Evolutionary conservation across 352 stramenopile genomes (phyloP).

Genomic region (Phytophthora syringae): DNA sequence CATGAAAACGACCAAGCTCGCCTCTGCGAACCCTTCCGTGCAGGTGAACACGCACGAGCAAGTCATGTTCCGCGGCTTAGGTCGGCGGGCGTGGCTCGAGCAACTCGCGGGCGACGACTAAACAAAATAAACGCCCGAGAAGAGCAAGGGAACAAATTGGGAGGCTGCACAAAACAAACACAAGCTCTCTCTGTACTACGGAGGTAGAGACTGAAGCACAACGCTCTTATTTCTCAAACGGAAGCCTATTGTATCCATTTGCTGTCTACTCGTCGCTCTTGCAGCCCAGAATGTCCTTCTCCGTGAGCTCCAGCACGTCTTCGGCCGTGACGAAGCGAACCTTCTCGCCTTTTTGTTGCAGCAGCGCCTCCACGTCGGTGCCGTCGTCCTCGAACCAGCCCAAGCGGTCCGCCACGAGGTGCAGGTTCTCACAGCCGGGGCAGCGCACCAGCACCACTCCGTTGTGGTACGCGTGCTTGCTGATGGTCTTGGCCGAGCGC

Average conservation of each 20-base stretch:
- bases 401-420: conserved; percentile 97
- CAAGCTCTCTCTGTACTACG: conserved; percentile 6
- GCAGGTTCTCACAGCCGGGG: conserved; percentile 97
- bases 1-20: conserved; percentile 81
- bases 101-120: conserved; percentile 60
- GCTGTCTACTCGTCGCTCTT: conserved; percentile 36
- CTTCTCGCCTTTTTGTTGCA: conserved; percentile 75
- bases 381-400: conserved; percentile 94
- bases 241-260: conserved; percentile 1
- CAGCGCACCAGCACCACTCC: conserved; percentile 98
- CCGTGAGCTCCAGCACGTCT: conserved; percentile 85
- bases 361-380: conserved; percentile 88
- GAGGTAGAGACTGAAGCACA: conserved; percentile 6
- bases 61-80: conserved; percentile 82
- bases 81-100: conserved; percentile 80
- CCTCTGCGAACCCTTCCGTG: conserved; percentile 85
- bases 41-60: conserved; percentile 89
- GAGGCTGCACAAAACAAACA: neutral
- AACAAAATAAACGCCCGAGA: conserved; percentile 11
- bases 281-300: conserved; percentile 68
- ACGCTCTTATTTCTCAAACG: conserved; percentile 12
- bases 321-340: conserved; percentile 79
- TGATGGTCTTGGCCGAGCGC: conserved; percentile 97
- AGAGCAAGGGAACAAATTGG: neutral
- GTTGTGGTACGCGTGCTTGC: conserved; percentile 96